Base-by-base conservation (phyloP, 176 grass and related monocot species). In the Oryza meridionalis region DNA sequence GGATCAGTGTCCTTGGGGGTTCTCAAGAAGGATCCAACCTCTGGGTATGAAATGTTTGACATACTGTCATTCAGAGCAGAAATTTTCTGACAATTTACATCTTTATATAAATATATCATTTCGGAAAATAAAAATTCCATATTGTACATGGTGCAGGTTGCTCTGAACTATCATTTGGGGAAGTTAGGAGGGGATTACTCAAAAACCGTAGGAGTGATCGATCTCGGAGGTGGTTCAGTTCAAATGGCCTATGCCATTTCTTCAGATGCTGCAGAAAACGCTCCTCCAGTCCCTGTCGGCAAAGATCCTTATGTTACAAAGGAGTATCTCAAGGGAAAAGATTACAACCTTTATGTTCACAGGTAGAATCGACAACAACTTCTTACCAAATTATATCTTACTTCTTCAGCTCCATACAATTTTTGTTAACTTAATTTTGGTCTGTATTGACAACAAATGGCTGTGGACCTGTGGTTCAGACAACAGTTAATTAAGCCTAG, bases 231-330 rank as follows among this genome's bases (percentile, higher is more conserved):
- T 46, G 85, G 85, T 11, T 91, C 81, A 0, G 77, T 88, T 63
- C 85, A 85, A 81, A 91, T 91, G 89, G 63, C 89, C 11, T 87
- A 91, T 53, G 89, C 85, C 19, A 32, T 91, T 44, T 87, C 89
- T 21, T 42, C 55, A 33, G 12, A 85, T 69, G 76, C 75, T 42
- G 89, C 89, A 11, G 61, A 80, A 14, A 71, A 76, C 61, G 80
- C 84, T 80, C 88, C 88, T 19, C 21, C 38, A 38, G 6, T 19
- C 4, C 44, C n/a, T 13, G 65, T 38, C 0, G 74, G 6, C 19
- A 31, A 40, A 7, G 81, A 84, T 40, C 16, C 83, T 25, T 90
- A 87, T 67, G 35, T 87, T 19, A 87, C 62, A 13, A 84, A 84
- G 25, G 66, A 80, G 21, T 29, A 70, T 47, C 84, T 91, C 2